Conservation (phyloP, 73 alveolate species). For the Paramecium octaurelia region DNA sequence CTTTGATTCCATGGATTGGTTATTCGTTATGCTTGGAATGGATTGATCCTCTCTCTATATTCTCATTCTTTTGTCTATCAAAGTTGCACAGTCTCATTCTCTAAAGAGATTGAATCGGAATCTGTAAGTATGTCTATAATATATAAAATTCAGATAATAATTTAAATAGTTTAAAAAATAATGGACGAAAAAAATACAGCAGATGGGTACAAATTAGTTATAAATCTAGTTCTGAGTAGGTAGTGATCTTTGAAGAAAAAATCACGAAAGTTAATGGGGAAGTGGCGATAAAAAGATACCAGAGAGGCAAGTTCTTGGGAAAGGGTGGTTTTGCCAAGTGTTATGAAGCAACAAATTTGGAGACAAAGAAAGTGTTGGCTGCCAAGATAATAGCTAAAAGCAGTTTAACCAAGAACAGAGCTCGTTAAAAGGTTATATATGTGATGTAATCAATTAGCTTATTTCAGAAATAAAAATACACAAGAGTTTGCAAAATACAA, state of each 20-base stretch:
- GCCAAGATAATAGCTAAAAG: slow-evolving; percentile 59
- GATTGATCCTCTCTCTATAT: background rate
- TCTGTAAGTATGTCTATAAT: background rate
- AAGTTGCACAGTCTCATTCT: background rate
- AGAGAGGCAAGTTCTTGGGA: slow-evolving; percentile 84
- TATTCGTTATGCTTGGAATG: background rate
- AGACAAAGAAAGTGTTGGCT: slow-evolving; percentile 65
- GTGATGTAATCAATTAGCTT: slow-evolving; percentile 53
- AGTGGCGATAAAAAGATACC: slow-evolving; percentile 73
- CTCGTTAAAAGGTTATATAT: slow-evolving; percentile 43
- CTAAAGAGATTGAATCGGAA: background rate
- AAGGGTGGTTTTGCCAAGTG: slow-evolving; percentile 95
- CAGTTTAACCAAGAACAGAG: slow-evolving; percentile 62
- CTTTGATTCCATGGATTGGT: background rate
- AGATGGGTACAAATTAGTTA: background rate
- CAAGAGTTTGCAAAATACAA: slow-evolving; percentile 86
- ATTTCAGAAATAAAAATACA: slow-evolving; percentile 96
- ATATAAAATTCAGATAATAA: slow-evolving; percentile 37
- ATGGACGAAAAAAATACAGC: background rate
- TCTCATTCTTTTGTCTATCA: background rate
- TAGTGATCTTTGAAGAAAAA: slow-evolving; percentile 82
- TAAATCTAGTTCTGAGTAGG: slow-evolving; percentile 2
- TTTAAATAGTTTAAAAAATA: slow-evolving; percentile 4
- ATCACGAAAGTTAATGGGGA: slow-evolving; percentile 80
- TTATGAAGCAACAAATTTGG: slow-evolving; percentile 80